Conservation (phyloP, 2,329 filamentous ascomycete species). For the Didymella glomerata region DNA sequence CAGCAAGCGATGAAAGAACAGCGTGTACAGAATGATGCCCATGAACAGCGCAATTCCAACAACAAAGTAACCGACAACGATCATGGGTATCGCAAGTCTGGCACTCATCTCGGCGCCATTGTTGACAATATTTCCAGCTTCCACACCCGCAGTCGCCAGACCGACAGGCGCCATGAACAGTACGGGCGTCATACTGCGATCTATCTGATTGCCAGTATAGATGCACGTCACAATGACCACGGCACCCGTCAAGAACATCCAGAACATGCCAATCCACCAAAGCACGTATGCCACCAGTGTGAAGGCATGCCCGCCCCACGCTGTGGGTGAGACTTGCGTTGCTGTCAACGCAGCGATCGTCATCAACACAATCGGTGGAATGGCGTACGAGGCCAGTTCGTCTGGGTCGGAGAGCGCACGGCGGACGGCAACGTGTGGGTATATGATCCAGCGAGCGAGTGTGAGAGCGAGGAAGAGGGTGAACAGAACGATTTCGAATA, state of each 20-base stretch:
- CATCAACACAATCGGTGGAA: slow-evolving; percentile 15
- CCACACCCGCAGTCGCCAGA: slow-evolving; percentile 11
- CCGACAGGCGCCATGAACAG: slow-evolving; percentile 18
- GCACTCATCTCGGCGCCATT: slow-evolving; percentile 10
- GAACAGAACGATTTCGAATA: slow-evolving; percentile 12
- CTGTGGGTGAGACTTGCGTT: slow-evolving; percentile 8
- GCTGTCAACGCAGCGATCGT: slow-evolving; percentile 16
- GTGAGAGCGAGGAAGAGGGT: not conserved
- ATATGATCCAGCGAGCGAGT: slow-evolving; percentile 13
- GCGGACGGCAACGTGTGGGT: slow-evolving; percentile 14
- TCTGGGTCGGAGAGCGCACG: slow-evolving; percentile 14
- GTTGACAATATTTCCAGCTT: slow-evolving; percentile 10
- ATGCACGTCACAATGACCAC: slow-evolving; percentile 16
- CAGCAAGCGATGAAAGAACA: slow-evolving; percentile 17
- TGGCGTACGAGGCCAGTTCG: slow-evolving; percentile 17
- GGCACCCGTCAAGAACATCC: slow-evolving; percentile 16
- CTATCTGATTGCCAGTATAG: slow-evolving; percentile 16
- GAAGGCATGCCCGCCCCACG: slow-evolving; percentile 16
- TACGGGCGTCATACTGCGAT: slow-evolving; percentile 18
- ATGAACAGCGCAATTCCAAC: slow-evolving; percentile 16
- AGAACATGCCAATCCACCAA: slow-evolving; percentile 17
- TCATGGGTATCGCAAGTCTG: slow-evolving; percentile 11
- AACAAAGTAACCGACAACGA: slow-evolving; percentile 15
- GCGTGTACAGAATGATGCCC: slow-evolving; percentile 16
- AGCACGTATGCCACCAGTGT: slow-evolving; percentile 15